Evolutionary conservation across 1,139 yeast genomes (phyloP).

Genomic region (Yamadazyma diospyri): DNA sequence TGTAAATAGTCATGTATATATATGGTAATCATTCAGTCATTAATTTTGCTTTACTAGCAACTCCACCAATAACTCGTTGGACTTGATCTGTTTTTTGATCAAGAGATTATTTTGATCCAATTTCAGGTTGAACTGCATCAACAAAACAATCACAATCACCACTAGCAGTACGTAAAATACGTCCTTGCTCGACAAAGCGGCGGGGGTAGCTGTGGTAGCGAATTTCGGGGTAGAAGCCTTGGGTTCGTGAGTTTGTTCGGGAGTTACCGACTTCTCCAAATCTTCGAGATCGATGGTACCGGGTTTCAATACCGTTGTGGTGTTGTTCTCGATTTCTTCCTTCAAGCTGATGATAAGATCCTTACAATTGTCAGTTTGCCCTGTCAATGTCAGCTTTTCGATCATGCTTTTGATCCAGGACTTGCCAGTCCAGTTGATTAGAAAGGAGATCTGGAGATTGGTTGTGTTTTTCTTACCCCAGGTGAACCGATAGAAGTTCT

Average conservation of each 20-base stretch:
- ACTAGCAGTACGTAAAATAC: slow-evolving; percentile 17
- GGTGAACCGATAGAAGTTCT: slow-evolving; percentile 44
- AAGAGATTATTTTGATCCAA: slow-evolving; percentile 26
- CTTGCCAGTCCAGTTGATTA: slow-evolving; percentile 51
- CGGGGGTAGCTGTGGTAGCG: slow-evolving; percentile 9
- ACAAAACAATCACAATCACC: too few species aligned
- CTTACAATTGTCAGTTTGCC: slow-evolving; percentile 41
- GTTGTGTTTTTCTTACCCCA: slow-evolving; percentile 49
- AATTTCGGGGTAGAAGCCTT: too few species aligned
- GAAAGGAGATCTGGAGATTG: slow-evolving; percentile 38
- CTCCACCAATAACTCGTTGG: slow-evolving; percentile 20
- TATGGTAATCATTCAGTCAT: slow-evolving; percentile 17
- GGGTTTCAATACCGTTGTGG: slow-evolving; percentile 6
- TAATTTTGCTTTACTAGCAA: slow-evolving; percentile 7
- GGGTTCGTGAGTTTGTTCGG: slow-evolving; percentile 5
- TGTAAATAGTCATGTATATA: slow-evolving; percentile 12
- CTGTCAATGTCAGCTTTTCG: slow-evolving; percentile 48
- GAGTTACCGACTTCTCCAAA: slow-evolving; percentile 3
- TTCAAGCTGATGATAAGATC: slow-evolving; percentile 29
- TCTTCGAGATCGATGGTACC: slow-evolving; percentile 5
- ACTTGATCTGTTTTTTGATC: slow-evolving; percentile 22
- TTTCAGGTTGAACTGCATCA: too few species aligned
- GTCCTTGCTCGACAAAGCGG: slow-evolving; percentile 15
- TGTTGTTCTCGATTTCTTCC: slow-evolving; percentile 19
- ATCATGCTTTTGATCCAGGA: slow-evolving; percentile 57